phyloP scores from a whole-genome alignment of 495 filamentous ascomycete genomes.

The Neurospora intermedia region DNA sequence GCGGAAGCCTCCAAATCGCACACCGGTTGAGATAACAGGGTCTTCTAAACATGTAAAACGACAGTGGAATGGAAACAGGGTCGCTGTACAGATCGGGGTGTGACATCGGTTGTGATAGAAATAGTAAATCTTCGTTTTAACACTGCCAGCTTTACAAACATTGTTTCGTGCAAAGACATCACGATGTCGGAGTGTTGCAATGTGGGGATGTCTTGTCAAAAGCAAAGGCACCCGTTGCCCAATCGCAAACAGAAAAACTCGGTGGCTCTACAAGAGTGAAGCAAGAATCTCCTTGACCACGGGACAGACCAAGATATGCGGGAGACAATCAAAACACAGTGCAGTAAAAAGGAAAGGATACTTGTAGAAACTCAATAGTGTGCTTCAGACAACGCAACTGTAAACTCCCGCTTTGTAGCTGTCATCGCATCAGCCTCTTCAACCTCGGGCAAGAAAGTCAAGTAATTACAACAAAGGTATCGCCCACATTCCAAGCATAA shows the following conservation, averaged over 20 bases:
- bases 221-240: neutral
- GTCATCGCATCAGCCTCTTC: neutral
- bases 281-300: neutral
- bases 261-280: neutral
- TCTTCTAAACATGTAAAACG: neutral
- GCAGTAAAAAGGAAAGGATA: neutral
- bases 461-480: neutral
- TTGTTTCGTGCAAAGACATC: neutral
- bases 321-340: neutral
- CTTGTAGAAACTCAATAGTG: neutral
- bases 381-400: neutral
- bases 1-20: conserved; percentile 13
- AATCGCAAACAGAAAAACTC: neutral
- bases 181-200: neutral
- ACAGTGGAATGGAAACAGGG: neutral
- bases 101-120: neutral
- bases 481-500: neutral
- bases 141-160: neutral
- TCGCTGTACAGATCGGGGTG: neutral
- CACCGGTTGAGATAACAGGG: neutral
- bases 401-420: neutral
- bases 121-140: neutral
- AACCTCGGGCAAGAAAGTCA: neutral
- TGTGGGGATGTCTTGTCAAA: neutral
- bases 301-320: neutral